These are phyloP conservation scores for Aspergillus bertholletiae DNA, from an alignment of 495 filamentous ascomycete genomes.

Conservation along the genomic window DNA sequence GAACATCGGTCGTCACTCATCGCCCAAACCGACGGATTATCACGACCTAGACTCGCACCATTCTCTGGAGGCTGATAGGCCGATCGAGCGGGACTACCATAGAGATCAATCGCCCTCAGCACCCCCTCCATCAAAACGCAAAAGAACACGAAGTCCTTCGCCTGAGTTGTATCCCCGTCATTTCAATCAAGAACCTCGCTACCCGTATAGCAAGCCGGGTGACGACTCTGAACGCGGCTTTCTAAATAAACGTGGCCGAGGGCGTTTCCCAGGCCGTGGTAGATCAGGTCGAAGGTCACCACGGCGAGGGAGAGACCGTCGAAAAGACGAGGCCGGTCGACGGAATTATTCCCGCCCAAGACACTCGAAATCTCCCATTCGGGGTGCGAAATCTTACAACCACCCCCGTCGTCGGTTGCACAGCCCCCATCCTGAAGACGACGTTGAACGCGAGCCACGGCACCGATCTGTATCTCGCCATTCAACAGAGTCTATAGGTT, in stretches of 20 bases:
- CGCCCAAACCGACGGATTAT: constrained; percentile 17
- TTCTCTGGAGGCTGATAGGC: constrained; percentile 3
- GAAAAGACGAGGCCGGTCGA: constrained; percentile 28
- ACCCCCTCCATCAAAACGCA: constrained; percentile 35
- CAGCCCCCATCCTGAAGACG: constrained; percentile 25
- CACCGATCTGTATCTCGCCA: constrained; percentile 35
- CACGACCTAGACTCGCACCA: constrained; percentile 9
- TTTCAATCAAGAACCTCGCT: constrained; percentile 18
- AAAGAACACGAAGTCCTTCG: constrained; percentile 47
- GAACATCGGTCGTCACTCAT: constrained; percentile 12
- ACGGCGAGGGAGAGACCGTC: constrained; percentile 34
- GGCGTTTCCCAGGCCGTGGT: constrained; percentile 33
- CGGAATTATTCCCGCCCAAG: constrained; percentile 20
- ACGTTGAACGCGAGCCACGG: constrained; percentile 27
- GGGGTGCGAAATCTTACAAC: constrained; percentile 23
- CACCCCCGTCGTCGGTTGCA: constrained; percentile 30
- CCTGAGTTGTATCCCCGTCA: constrained; percentile 23
- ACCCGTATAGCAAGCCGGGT: constrained; percentile 22
- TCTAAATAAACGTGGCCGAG: constrained; percentile 25
- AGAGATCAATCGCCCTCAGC: constrained; percentile 33
- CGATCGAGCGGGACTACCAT: constrained; percentile 23
- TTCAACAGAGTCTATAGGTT: constrained; percentile 29
- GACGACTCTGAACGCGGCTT: constrained; percentile 33
- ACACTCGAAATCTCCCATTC: constrained; percentile 29
- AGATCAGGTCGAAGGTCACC: constrained; percentile 30